Evolutionary conservation across 108 stramenopile species (phyloP).

Genomic region (Schizochytrium sp.): DNA sequence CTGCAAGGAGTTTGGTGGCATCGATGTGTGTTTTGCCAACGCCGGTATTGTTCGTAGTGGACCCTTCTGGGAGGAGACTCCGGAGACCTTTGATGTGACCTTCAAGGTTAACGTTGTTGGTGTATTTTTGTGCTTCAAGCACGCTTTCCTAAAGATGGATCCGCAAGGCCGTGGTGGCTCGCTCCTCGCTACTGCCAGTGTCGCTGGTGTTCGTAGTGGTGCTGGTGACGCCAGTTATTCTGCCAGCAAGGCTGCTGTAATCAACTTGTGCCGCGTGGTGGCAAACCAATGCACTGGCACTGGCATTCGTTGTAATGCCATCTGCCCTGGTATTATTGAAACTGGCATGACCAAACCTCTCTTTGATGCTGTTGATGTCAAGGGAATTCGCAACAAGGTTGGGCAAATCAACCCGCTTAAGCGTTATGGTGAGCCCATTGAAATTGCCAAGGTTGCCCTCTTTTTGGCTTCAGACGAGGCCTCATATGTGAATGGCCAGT

Average conservation of each 20-base stretch:
- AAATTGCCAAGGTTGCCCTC: conserved; percentile 50
- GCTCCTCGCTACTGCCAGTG: conserved; percentile 12
- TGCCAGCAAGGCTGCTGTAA: conserved; percentile 59
- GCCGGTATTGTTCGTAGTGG: conserved; percentile 37
- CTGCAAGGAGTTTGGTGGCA: conserved; percentile 53
- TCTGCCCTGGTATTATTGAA: conserved; percentile 39
- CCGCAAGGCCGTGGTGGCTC: conserved; percentile 37
- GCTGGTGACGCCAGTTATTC: conserved; percentile 31
- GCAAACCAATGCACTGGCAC: conserved; percentile 57
- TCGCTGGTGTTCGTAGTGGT: conserved; percentile 53
- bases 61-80: conserved; percentile 33
- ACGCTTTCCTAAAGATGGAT: conserved; percentile 55
- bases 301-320: conserved; percentile 48
- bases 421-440: conserved; percentile 22
- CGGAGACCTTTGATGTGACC: conserved; percentile 1
- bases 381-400: conserved; percentile 49
- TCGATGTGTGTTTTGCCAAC: conserved; percentile 56
- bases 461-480: conserved; percentile 22
- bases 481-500: conserved; percentile 50
- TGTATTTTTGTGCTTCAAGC: conserved; percentile 55
- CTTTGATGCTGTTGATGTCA: not conserved
- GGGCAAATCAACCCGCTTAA: conserved; percentile 38
- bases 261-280: conserved; percentile 38
- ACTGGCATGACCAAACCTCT: conserved; percentile 53
- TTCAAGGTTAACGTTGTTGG: conserved; percentile 32